These are phyloP conservation scores for Yarrowia yakushimensis DNA, from an alignment of 805 yeast genomes.

Conservation along the genomic window DNA sequence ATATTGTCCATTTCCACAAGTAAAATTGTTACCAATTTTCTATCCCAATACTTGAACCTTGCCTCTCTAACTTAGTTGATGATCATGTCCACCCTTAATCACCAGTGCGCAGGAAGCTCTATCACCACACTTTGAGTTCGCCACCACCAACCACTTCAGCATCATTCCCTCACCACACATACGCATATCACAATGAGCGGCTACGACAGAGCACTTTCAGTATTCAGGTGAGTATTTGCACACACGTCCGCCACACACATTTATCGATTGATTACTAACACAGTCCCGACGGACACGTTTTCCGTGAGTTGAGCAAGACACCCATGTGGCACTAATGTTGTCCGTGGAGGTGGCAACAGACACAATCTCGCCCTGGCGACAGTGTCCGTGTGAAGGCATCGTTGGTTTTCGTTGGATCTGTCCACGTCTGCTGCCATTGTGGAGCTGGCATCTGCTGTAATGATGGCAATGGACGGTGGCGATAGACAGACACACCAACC, in stretches of 20 bases:
- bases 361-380: not conserved
- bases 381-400: not conserved
- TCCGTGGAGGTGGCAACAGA: not conserved
- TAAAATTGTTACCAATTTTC: not conserved
- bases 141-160: constrained; percentile 14
- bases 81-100: not conserved
- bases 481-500: constrained; percentile 26
- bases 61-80: not conserved
- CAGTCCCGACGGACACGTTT: constrained; percentile 97
- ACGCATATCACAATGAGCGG: constrained; percentile 69
- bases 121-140: constrained; percentile 4
- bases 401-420: not conserved
- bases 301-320: constrained; percentile 53
- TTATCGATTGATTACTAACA: constrained; percentile 8
- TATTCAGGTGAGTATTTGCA: constrained; percentile 67
- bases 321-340: not conserved
- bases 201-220: constrained; percentile 97
- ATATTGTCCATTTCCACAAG: not conserved
- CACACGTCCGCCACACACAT: not conserved
- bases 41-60: not conserved
- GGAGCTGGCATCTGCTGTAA: not conserved
- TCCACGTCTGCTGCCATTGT: not conserved
- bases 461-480: constrained; percentile 26
- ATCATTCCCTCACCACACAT: constrained; percentile 20
- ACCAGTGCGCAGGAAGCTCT: not conserved